Evolutionary conservation across 2,329 filamentous ascomycete genomes (phyloP), one percentile per base, ranked within the genome.

Genomic region (Hypoxylon sp.): DNA sequence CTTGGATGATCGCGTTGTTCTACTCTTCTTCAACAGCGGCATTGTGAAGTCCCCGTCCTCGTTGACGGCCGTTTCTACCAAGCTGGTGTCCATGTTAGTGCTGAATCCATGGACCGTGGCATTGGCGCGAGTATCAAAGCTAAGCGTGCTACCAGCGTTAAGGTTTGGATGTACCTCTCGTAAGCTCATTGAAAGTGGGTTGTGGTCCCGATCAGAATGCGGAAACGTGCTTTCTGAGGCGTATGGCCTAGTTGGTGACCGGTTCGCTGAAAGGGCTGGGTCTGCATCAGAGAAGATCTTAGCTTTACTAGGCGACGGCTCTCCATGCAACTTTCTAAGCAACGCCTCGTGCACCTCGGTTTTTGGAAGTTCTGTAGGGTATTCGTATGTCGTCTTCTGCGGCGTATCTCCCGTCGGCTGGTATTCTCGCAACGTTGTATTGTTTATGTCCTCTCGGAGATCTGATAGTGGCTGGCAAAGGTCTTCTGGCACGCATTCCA

Each of bases 381-480:
- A 96, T n/a, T 83, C 78, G 71, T 97, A 99, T 42, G 84, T 78
- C 20, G 79, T 76, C 73, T 92, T 94, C 66, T 89, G 84, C 0
- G 94, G 94, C 1, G 94, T 97, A 35, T 88, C 80, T 41, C 94
- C 93, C 0, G 94, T 97, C 0, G 89, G 83, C 26, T 83, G 77
- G 69, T 97, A 97, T 67, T 97, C 91, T 43, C 85, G 80, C 42
- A 97, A 78, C 3, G 77, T 71, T 1, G 86, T 84, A 35, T 72
- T 74, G 11, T 80, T 74, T 35, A 96, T 83, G n/a, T 84, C 80
- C 12, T 84, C 78, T 5, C 90, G 84, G 17, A 99, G 82, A 35
- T 85, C 79, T 17, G 78, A 73, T 4, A 97, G 82, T 5, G 91
- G 88, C 60, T 84, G 80, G 55, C 86, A 84, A 7, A 95, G 71